These are phyloP conservation scores for Suillus paluster DNA, from an alignment of 768 basidiomycete species.

Conservation along the genomic window DNA sequence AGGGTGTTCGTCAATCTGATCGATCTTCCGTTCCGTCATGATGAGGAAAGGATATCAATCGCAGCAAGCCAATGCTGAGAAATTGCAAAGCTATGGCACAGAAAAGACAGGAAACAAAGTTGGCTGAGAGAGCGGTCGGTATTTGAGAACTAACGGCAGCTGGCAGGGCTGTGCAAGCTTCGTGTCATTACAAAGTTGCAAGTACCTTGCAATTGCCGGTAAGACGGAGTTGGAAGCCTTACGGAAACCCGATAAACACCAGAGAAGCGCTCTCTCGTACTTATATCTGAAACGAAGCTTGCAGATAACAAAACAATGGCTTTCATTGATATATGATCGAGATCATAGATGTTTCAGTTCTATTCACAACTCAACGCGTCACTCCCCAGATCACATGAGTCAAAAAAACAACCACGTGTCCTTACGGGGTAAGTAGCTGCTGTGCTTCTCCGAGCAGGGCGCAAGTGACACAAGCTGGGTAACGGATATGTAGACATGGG, in stretches of 20 bases:
- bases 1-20: slow-evolving; percentile 28
- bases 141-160: not conserved
- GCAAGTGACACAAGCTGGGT: not conserved
- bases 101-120: slow-evolving; percentile 24
- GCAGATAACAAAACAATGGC: not conserved
- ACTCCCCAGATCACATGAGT: slow-evolving; percentile 4
- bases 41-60: slow-evolving; percentile 11
- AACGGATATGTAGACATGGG: not conserved
- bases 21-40: slow-evolving; percentile 33
- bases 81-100: slow-evolving; percentile 8
- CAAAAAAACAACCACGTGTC: not conserved
- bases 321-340: not conserved
- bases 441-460: not conserved
- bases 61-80: slow-evolving; percentile 15
- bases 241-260: not conserved
- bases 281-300: not conserved
- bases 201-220: not conserved
- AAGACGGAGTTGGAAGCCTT: slow-evolving; percentile 2
- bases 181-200: not conserved
- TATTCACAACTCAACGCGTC: not conserved
- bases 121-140: slow-evolving; percentile 14
- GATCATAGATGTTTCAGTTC: not conserved
- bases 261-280: not conserved
- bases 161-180: slow-evolving; percentile 12
- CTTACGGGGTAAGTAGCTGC: not conserved